These are phyloP conservation scores for Fomitopsis pulvina DNA, from an alignment of 768 basidiomycete genomes.

Conservation along the genomic window DNA sequence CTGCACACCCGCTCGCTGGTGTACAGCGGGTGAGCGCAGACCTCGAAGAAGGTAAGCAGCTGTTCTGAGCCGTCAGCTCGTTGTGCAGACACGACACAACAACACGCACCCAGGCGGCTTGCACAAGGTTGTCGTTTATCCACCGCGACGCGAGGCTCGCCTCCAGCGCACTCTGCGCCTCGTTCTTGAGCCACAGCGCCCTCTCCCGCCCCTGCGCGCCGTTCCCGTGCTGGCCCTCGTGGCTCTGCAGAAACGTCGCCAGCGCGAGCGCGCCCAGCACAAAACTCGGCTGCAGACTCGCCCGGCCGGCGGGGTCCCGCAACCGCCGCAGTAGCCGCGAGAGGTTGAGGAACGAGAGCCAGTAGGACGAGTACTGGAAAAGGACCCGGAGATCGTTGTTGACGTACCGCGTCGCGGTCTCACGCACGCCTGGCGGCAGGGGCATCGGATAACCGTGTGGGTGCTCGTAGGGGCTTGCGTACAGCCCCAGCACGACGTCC, in stretches of 20 bases:
- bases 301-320: slow-evolving; percentile 46
- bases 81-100: neutral
- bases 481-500: slow-evolving; percentile 60
- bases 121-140: slow-evolving; percentile 68
- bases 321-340: slow-evolving; percentile 59
- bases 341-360: slow-evolving; percentile 70
- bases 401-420: slow-evolving; percentile 38
- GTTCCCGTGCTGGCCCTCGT: slow-evolving; percentile 42
- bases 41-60: slow-evolving; percentile 68
- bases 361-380: slow-evolving; percentile 59
- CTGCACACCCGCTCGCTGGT: slow-evolving; percentile 47
- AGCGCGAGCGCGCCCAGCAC: slow-evolving; percentile 57
- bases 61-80: slow-evolving; percentile 24
- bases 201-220: slow-evolving; percentile 43
- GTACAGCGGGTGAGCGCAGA: slow-evolving; percentile 62
- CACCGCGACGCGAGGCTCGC: slow-evolving; percentile 64
- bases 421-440: slow-evolving; percentile 32
- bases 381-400: slow-evolving; percentile 55
- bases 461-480: slow-evolving; percentile 23
- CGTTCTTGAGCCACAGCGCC: slow-evolving; percentile 55
- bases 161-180: slow-evolving; percentile 65
- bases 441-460: neutral
- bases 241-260: slow-evolving; percentile 65
- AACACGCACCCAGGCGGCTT: slow-evolving; percentile 49
- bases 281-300: slow-evolving; percentile 60